Evolutionary conservation across 768 basidiomycete species (phyloP).

Genomic region (Suillus sp.): DNA sequence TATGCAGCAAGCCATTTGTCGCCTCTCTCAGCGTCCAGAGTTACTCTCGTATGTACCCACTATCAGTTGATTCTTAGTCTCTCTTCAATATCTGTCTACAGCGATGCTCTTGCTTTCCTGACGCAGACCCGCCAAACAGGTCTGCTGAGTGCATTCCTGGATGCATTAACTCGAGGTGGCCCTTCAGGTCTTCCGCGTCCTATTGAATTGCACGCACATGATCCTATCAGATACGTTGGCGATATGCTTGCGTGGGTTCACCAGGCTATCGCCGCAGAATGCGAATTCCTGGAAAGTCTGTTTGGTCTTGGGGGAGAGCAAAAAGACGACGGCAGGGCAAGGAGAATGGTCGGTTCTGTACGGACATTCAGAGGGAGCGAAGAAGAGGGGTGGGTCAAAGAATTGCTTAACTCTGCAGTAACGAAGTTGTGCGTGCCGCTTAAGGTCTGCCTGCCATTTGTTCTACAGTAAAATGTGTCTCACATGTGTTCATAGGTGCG

Average conservation of each 20-base stretch:
- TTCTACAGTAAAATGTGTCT: neutral
- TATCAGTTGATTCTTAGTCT: neutral
- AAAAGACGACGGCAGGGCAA: neutral
- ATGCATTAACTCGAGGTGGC: slow-evolving; percentile 86
- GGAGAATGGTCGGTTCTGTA: slow-evolving; percentile 76
- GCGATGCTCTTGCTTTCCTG: slow-evolving; percentile 75
- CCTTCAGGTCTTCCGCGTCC: slow-evolving; percentile 85
- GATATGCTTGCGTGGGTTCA: slow-evolving; percentile 99
- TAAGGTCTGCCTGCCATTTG: slow-evolving; percentile 51
- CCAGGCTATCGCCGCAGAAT: slow-evolving; percentile 92
- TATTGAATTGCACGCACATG: slow-evolving; percentile 97
- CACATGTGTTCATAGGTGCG: slow-evolving; percentile 54
- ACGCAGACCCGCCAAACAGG: slow-evolving; percentile 82
- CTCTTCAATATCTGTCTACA: slow-evolving; percentile 27
- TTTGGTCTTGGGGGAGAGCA: slow-evolving; percentile 64
- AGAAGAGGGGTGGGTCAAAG: slow-evolving; percentile 78
- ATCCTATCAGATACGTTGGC: slow-evolving; percentile 93
- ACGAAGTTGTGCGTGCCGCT: slow-evolving; percentile 87
- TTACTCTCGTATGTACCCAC: slow-evolving; percentile 47
- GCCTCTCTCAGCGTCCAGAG: slow-evolving; percentile 78
- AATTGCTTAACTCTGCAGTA: slow-evolving; percentile 80
- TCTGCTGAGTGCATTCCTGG: slow-evolving; percentile 79
- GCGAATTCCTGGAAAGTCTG: slow-evolving; percentile 87
- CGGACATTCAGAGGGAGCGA: slow-evolving; percentile 55
- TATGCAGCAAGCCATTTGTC: slow-evolving; percentile 70